Conservation (phyloP, 129 eudicot species). For the Centella asiatica region DNA sequence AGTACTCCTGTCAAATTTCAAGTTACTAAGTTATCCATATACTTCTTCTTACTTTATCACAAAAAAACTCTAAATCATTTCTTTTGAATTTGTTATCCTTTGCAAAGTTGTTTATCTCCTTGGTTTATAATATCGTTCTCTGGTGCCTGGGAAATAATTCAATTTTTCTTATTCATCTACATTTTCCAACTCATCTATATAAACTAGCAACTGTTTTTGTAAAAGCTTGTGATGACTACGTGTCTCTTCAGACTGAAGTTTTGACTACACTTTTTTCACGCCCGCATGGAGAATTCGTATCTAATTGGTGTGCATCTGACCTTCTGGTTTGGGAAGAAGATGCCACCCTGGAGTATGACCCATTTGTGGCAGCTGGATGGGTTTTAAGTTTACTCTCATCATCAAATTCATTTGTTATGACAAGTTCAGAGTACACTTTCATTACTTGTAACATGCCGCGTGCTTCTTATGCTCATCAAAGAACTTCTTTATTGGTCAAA, state of each 20-base stretch:
- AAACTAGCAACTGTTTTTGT: not conserved
- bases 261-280: constrained; percentile 52
- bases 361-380: constrained; percentile 56
- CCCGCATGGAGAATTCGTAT: constrained; percentile 61
- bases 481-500: constrained; percentile 87
- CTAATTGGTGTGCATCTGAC: constrained; percentile 93
- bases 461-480: constrained; percentile 84
- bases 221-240: constrained; percentile 11
- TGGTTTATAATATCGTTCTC: not conserved
- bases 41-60: constrained; percentile 8
- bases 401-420: constrained; percentile 19
- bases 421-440: constrained; percentile 34
- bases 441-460: constrained; percentile 49
- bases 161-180: not conserved
- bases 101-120: not conserved
- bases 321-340: constrained; percentile 70
- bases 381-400: constrained; percentile 42
- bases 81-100: not conserved
- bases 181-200: not conserved
- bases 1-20: constrained; percentile 22
- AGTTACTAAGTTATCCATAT: no score
- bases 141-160: not conserved
- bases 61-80: not conserved
- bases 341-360: constrained; percentile 70
- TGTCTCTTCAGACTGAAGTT: constrained; percentile 60